Evolutionary conservation across 1,284 basidiomycete species (phyloP).

Genomic region (Rhodotorula sp.): DNA sequence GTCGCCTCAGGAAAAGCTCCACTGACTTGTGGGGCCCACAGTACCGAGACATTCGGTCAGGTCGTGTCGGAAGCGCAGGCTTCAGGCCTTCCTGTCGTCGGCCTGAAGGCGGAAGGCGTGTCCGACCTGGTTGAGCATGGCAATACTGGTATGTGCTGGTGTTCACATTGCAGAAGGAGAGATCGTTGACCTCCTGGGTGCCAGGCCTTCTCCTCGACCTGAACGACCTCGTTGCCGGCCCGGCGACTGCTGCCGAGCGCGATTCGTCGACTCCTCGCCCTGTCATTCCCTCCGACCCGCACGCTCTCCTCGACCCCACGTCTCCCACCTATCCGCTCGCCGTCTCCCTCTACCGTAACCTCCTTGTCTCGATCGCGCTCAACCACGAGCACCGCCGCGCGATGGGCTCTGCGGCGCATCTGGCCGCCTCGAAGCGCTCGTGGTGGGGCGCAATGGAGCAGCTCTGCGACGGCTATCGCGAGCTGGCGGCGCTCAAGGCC

Average conservation of each 20-base stretch:
- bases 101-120: slow-evolving; percentile 61
- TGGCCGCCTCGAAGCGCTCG: slow-evolving; percentile 53
- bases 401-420: slow-evolving; percentile 53
- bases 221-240: slow-evolving; percentile 19
- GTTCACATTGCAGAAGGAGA: no score
- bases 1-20: background rate
- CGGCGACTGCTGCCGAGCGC: background rate
- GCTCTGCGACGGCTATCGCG: slow-evolving; percentile 58
- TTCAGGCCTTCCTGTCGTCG: slow-evolving; percentile 60
- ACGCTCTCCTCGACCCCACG: slow-evolving; percentile 29
- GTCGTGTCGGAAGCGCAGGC: slow-evolving; percentile 61
- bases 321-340: slow-evolving; percentile 51
- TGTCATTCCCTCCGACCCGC: slow-evolving; percentile 45
- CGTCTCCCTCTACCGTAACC: slow-evolving; percentile 54
- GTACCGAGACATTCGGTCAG: slow-evolving; percentile 59
- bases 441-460: slow-evolving; percentile 62
- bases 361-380: slow-evolving; percentile 52
- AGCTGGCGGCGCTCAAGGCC: slow-evolving; percentile 36
- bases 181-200: background rate
- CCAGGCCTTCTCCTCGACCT: slow-evolving; percentile 36
- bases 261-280: slow-evolving; percentile 42
- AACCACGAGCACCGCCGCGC: slow-evolving; percentile 50
- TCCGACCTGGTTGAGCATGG: slow-evolving; percentile 58
- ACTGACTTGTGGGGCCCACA: slow-evolving; percentile 9
- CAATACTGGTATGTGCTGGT: slow-evolving; percentile 51